Base-by-base conservation (phyloP, 805 yeast genomes). In the Ogataea methanolica region DNA sequence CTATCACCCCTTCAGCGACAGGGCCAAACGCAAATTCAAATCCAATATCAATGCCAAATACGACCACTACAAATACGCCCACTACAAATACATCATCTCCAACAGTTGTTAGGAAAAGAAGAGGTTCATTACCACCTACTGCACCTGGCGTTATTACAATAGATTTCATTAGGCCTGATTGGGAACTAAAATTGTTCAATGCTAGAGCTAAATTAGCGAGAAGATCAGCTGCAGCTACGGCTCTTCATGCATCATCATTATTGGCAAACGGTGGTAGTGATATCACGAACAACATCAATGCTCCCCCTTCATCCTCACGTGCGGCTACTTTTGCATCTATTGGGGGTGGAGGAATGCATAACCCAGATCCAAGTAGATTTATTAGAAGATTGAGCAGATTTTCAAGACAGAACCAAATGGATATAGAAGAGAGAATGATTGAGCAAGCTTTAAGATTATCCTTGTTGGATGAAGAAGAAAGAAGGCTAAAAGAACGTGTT, bases 201-300 rank as follows among this genome's bases (percentile, higher is more conserved):
- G 96, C 96, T 5, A 77, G 91, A 44, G 76, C 83, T 49, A 83
- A 83, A 54, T 69, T 89, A 34, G 96, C 96, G 0, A 77, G 96
- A 48, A 77, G 89, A 58, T 83, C 97, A 0, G 97, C 97, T 0
- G 88, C 96, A 14, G 98, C 98, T 0, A 88, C 88, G 33, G 96
- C 96, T 0, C 79, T 92, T 36, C 98, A 92, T 66, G 91, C 96
- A 2, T 82, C 95, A 12, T 89, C 90, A 47, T 75, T 88, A 57
- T 62, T 89, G 26, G 47, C 17, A 14, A 19, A 15, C 16, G 48
- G 36, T 17, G 40, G 36, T 26, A 22, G 47, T 23, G 36, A 26
- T 26, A 6, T 16, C 21, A 23, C 22, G 16, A 39, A 4, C n/a
- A 39, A n/a, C 19, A 39, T n/a, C 26, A 23, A 16, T 6, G 9